Evolutionary conservation across 2,329 filamentous ascomycete genomes (phyloP).

Genomic region (Nigrograna mackinnonii): DNA sequence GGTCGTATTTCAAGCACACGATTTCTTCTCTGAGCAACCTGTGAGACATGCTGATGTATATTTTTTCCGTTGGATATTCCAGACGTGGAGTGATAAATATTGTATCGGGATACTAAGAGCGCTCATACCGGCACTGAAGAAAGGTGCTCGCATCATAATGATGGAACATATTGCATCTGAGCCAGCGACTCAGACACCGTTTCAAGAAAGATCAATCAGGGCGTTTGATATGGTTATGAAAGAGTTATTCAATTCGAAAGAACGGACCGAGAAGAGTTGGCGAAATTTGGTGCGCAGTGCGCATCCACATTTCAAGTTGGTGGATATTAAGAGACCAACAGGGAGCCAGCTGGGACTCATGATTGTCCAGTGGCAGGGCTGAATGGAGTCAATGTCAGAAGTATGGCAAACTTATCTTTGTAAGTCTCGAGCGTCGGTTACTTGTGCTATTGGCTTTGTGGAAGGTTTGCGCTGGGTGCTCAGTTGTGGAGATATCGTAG

Average conservation of each 20-base stretch:
- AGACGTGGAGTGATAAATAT: conserved; percentile 47
- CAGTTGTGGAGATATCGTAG: too few species aligned
- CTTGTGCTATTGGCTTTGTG: too few species aligned
- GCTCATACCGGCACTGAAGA: conserved; percentile 3
- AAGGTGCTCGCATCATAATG: conserved; percentile 1
- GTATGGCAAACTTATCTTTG: too few species aligned
- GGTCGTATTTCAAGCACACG: conserved; percentile 4
- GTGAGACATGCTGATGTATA: conserved; percentile 42
- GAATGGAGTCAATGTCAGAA: too few species aligned
- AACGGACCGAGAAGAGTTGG: conserved; percentile 5
- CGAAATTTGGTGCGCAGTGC: neutral
- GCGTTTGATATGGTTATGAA: conserved; percentile 7
- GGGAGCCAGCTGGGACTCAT: conserved; percentile 7
- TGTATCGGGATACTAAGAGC: conserved; percentile 1
- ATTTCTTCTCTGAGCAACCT: conserved; percentile 2
- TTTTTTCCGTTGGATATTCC: conserved; percentile 60
- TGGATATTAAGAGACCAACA: neutral
- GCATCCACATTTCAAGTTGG: conserved; percentile 1
- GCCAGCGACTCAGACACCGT: neutral
- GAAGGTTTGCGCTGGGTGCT: too few species aligned
- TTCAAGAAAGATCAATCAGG: conserved; percentile 2
- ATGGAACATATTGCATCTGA: conserved; percentile 2
- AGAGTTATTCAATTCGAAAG: conserved; percentile 5
- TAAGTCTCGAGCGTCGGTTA: too few species aligned
- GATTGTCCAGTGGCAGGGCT: conserved; percentile 4